Evolutionary conservation across 2,329 filamentous ascomycete species (phyloP).

Genomic region (Pyrenophora teres): DNA sequence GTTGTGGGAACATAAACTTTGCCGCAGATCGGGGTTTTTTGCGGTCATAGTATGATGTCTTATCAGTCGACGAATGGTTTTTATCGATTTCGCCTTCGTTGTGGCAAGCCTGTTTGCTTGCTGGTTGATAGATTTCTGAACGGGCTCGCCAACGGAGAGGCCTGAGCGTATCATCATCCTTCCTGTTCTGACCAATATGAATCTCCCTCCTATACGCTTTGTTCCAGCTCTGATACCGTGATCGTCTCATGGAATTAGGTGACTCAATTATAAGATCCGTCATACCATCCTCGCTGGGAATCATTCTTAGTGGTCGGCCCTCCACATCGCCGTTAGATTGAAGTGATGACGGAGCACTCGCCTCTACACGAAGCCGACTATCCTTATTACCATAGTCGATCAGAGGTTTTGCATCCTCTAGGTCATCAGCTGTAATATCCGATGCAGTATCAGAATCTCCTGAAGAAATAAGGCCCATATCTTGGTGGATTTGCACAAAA

Average conservation of each 20-base stretch:
- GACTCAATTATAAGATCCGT: background rate
- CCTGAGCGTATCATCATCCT: background rate
- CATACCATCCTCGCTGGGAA: background rate
- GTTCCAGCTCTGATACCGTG: too few species aligned
- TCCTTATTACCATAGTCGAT: background rate
- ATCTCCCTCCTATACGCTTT: too few species aligned
- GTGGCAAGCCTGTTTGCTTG: background rate
- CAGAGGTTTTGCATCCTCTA: background rate
- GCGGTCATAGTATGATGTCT: too few species aligned
- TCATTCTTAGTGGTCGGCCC: background rate
- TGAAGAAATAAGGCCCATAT: too few species aligned
- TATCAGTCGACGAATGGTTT: too few species aligned
- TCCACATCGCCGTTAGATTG: background rate
- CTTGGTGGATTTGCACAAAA: too few species aligned
- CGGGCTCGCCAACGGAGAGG: too few species aligned
- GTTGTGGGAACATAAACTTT: too few species aligned
- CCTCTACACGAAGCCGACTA: background rate
- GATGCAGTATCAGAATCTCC: too few species aligned
- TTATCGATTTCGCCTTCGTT: too few species aligned
- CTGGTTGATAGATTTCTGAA: background rate
- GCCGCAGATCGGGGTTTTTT: too few species aligned
- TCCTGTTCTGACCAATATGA: background rate
- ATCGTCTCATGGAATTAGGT: too few species aligned
- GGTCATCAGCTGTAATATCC: background rate
- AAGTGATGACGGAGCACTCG: background rate